A percentile compares a stretch with the other conserved stretches of the same genome.
Conservation (phyloP, 2,329 filamentous ascomycete genomes). For the Colletotrichum tamarilloi region DNA sequence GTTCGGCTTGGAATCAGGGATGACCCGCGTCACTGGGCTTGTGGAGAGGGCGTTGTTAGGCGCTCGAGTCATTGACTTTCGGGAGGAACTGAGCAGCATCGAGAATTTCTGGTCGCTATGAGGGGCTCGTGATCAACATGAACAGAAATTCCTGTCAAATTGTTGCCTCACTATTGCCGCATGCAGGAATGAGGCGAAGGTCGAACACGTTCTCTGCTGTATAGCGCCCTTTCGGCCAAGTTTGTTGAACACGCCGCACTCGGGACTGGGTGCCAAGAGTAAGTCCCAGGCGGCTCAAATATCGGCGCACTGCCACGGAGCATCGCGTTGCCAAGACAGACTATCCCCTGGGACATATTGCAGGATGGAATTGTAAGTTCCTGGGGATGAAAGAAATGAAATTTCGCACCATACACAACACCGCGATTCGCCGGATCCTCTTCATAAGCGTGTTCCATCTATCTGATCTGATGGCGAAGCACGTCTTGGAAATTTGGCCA, state of each 20-base stretch:
- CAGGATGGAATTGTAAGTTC: background rate
- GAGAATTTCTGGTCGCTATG: background rate
- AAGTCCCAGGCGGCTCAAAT: no score
- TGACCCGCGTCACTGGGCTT: conserved; percentile 6
- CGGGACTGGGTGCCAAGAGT: no score
- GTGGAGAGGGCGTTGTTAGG: background rate
- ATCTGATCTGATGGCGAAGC: background rate
- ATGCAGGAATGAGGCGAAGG: background rate
- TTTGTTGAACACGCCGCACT: no score
- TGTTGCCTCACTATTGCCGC: background rate
- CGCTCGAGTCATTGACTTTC: conserved; percentile 2
- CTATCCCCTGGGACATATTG: conserved; percentile 16
- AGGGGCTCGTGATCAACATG: no score
- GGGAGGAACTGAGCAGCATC: background rate
- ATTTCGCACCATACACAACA: conserved; percentile 23
- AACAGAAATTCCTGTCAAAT: no score
- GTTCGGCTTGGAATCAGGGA: conserved; percentile 3
- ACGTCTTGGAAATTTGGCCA: background rate
- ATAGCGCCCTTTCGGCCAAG: no score
- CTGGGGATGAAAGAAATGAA: background rate
- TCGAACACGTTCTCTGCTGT: no score
- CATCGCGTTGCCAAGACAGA: conserved; percentile 13
- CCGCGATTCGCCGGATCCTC: background rate
- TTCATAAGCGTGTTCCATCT: background rate
- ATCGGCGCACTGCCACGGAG: conserved; percentile 18